Base-by-base conservation (phyloP, 1,284 basidiomycete genomes). In the Pterulicium gracile region DNA sequence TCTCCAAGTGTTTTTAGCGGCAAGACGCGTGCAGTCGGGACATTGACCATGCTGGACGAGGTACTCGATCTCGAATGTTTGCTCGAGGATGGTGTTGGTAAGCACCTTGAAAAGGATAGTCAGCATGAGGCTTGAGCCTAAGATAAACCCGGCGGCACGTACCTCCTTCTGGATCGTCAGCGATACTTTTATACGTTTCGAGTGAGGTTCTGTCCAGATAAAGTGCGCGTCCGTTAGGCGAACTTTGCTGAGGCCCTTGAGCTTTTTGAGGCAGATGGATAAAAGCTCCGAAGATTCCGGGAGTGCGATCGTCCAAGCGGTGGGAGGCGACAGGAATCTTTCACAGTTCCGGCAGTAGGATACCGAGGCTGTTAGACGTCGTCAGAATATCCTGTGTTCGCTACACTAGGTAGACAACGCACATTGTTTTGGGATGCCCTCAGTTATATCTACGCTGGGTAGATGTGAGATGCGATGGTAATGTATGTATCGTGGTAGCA, bases 121-220 rank as follows among this genome's bases (percentile, higher is more conserved):
- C 17, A 22, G 19, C 14, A n/a, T 42, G 24, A 40, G 19, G 20
- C 40, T 22, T 21, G 10, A 19, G 34, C 12, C 4, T 51, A 24
- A 46, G 14, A 22, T 13, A 42, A 23, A 13, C 2, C 12, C 23
- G 18, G 17, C 39, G 18, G 4, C 15, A 57, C 70, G 19, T 47
- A 89, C 90, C 74, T 98, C 96, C 69, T 98, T 98, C 68, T 98
- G 96, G 47, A 98, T 94, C 0, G 95, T 98, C 57, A 98, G 69
- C 52, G 96, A 96, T 52, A 98, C 82, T 45, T 91, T 79, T 51
- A 98, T 64, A 44, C 96, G 78, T 62, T 95, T 95, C 45, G 88
- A 93, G 67, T 98, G 95, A 1, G 95, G 95, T 61, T 98, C 96
- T 5, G 95, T 98, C 95, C 96, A 98, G 59, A 98, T 92, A 63